Base-by-base conservation (phyloP, 1,284 basidiomycete genomes). In the Mycena sp. region DNA sequence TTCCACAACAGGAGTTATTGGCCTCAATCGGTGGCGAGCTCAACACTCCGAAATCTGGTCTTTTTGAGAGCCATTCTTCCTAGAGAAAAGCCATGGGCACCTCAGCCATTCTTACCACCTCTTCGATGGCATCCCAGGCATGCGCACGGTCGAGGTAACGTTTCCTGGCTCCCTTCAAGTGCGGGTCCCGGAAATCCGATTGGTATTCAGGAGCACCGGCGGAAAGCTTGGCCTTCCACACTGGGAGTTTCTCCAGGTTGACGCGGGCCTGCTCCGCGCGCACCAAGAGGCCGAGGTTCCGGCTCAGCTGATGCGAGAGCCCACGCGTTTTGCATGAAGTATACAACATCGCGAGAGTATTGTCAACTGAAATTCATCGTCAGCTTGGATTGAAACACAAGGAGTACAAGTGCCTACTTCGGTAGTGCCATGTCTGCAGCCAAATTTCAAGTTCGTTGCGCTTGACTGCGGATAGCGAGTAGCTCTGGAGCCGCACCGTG, bases 241-340 rank as follows among this genome's bases (percentile, higher is more conserved):
- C 68, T 40, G 71, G 74, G 26, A 75, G 52, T 23, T 25, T 61
- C 11, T 66, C 46, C 51, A 63, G 19, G 59, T 69, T 63, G 67
- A 78, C 69, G 51, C 73, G 74, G 25, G 68, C 61, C 48, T 76
- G 73, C 67, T 80, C 76, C 16, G 67, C 58, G n/a, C 70, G 65
- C 11, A 77, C 61, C 37, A 89, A 71, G 46, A 75, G 71, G 14
- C 71, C 74, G 21, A 90, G 72, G 68, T 89, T 89, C 16, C 80
- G 80, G 6, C 85, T 85, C 6, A 86, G 64, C 56, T 76, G 74
- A 69, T 90, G 87, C n/a, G 88, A 73, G n/a, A 89, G 73, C 21
- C 89, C 90, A 19, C 87, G 83, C 43, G 83, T 82, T 50, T 78
- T 76, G 1, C 84, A 81, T 14, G 89, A 87, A 37, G 79, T 84